Evolutionary conservation across 805 yeast genomes (phyloP).

Genomic region (Saccharomycopsis sp.): DNA sequence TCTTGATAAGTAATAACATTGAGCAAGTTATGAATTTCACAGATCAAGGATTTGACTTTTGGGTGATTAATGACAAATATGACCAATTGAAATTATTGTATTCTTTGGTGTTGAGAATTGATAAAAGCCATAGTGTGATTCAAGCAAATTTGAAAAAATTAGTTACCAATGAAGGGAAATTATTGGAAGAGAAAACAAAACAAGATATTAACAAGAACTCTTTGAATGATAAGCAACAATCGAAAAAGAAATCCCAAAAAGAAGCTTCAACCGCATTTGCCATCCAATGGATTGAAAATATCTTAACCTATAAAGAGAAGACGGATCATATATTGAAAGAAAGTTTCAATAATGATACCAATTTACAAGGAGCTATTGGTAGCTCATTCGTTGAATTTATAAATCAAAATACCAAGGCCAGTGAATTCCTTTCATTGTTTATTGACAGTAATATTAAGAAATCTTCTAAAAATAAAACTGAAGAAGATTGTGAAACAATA

Average conservation of each 20-base stretch:
- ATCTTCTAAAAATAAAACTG: constrained; percentile 36
- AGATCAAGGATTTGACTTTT: constrained; percentile 49
- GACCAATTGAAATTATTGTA: constrained; percentile 42
- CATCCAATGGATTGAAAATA: constrained; percentile 56
- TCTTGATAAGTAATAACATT: constrained; percentile 49
- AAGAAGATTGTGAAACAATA: constrained; percentile 38
- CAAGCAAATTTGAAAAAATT: constrained; percentile 40
- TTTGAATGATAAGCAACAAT: constrained; percentile 20
- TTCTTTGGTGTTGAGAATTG: constrained; percentile 46
- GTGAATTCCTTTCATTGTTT: constrained; percentile 12
- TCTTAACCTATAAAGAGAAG: constrained; percentile 45
- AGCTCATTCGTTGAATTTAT: constrained; percentile 56
- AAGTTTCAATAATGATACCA: constrained; percentile 43
- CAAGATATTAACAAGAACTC: constrained; percentile 20
- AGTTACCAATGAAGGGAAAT: constrained; percentile 42
- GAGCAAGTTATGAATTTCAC: constrained; percentile 46
- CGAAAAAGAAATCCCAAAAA: constrained; percentile 23
- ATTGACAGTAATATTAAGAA: constrained; percentile 51
- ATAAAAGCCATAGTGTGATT: constrained; percentile 43
- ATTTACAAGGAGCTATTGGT: constrained; percentile 48
- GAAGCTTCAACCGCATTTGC: constrained; percentile 47
- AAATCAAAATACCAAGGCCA: constrained; percentile 28
- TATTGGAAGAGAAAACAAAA: constrained; percentile 26
- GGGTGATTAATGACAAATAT: constrained; percentile 44
- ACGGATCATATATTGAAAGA: constrained; percentile 41